Conservation (phyloP, 1,284 basidiomycete genomes). For the Naganishia sp. region DNA sequence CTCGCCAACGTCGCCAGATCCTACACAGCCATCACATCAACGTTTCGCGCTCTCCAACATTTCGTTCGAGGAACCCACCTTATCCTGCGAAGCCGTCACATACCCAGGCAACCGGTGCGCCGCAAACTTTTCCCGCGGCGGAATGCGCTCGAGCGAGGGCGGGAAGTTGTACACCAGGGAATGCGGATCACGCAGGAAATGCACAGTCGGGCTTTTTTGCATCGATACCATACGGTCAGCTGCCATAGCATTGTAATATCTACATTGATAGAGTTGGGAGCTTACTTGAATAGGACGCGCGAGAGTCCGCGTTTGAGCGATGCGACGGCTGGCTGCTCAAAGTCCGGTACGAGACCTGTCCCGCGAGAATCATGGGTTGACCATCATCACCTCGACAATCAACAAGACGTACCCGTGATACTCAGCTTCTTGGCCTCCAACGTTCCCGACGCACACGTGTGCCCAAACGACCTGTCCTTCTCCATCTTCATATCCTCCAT, state of each 20-base stretch:
- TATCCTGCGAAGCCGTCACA: constrained; percentile 76
- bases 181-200: constrained; percentile 84
- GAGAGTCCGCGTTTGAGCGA: constrained; percentile 75
- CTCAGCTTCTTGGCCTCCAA: constrained; percentile 17
- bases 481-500: background rate
- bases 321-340: constrained; percentile 57
- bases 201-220: constrained; percentile 74
- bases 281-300: constrained; percentile 78
- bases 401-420: constrained; percentile 13
- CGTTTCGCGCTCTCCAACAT: background rate
- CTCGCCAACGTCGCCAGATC: constrained; percentile 68
- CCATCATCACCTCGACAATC: too few species aligned
- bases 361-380: too few species aligned
- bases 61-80: constrained; percentile 54
- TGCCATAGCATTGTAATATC: constrained; percentile 1
- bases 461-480: background rate
- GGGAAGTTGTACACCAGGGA: constrained; percentile 86
- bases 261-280: constrained; percentile 38
- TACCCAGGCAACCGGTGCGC: constrained; percentile 79
- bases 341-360: constrained; percentile 14
- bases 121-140: constrained; percentile 83
- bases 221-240: background rate
- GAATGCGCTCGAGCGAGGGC: constrained; percentile 68
- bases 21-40: constrained; percentile 48
- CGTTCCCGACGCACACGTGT: constrained; percentile 3